Conservation (phyloP, 2,329 filamentous ascomycete genomes). For the Chrysoporthe deuterocubensis region DNA sequence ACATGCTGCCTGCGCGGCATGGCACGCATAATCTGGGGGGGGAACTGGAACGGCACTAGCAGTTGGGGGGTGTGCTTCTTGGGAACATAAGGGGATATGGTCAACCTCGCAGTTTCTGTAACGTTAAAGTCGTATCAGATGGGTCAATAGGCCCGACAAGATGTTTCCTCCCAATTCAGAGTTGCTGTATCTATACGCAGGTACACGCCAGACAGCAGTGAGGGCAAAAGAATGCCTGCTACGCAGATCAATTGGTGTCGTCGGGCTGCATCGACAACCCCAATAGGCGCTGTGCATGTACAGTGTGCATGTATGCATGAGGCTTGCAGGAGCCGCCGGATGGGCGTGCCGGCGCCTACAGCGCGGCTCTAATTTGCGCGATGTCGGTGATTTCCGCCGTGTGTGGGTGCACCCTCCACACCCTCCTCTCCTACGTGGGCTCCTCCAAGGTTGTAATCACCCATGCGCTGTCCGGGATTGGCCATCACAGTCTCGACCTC, state of each 20-base stretch:
- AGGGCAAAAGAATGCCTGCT: too few species aligned
- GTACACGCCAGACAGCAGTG: background rate
- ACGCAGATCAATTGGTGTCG: background rate
- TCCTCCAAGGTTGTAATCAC: background rate
- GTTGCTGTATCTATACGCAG: too few species aligned
- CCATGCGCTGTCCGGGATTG: constrained; percentile 5
- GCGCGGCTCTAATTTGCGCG: constrained; percentile 24
- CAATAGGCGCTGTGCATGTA: background rate
- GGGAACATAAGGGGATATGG: too few species aligned
- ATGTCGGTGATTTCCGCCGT: background rate
- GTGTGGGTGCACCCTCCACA: background rate
- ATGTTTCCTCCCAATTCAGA: too few species aligned
- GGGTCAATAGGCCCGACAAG: too few species aligned
- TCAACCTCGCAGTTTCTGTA: too few species aligned
- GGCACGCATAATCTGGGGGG: too few species aligned
- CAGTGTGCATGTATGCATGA: background rate
- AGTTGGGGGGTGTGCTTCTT: too few species aligned
- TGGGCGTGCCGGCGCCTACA: constrained; percentile 19
- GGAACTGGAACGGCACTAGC: too few species aligned
- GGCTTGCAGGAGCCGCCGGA: background rate
- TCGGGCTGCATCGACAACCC: background rate
- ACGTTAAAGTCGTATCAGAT: too few species aligned
- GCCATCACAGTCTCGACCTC: constrained; percentile 4
- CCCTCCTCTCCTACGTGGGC: background rate
- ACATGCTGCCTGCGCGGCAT: too few species aligned